Base-by-base conservation (phyloP, 352 stramenopile species). In the Phytophthora europaea region DNA sequence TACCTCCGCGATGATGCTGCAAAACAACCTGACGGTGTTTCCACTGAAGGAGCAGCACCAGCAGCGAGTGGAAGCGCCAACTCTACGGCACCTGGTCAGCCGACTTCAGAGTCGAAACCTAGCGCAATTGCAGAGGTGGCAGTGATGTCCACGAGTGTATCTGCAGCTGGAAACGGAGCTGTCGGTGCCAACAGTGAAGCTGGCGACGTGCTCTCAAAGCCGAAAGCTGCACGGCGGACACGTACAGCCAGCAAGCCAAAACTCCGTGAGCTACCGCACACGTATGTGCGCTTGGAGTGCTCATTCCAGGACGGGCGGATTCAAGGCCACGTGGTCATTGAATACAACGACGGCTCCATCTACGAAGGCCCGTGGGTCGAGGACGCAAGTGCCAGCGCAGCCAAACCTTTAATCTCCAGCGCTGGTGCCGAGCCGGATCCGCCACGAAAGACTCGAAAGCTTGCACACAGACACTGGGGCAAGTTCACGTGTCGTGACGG, bases 281-380 rank as follows among this genome's bases (percentile, higher is more conserved):
- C 81, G 38, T 95, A 93, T 63, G 63, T 84, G 1, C 84, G 89
- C 2, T 72, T 95, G 15, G 89, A 95, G 71, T 94, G 89, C 52
- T 78, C 80, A 0, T 95, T 95, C 61, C 64, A 81, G 20, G 82
- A 95, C 76, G 89, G 89, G 0, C 68, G 74, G 28, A 92, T 95
- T 45, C 79, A 82, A 45, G 86, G 81, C 20, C 65, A 83, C 45
- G 89, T 94, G 18, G 64, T 82, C 10, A 83, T 94, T 56, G 89
- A 94, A 67, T 95, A 79, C 65, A 94, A 94, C 56, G 87, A 94
- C 67, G 84, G 87, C 4, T 93, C 89, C 6, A 69, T 84, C 4
- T 95, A 95, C 60, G 89, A 94, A 83, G 89, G 89, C 0, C 89
- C 89, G 13, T 95, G 87, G 87, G 83, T 94, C 3, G 85, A 94